Conservation (phyloP, 2,329 filamentous ascomycete species). For the Fusarium burgessii region DNA sequence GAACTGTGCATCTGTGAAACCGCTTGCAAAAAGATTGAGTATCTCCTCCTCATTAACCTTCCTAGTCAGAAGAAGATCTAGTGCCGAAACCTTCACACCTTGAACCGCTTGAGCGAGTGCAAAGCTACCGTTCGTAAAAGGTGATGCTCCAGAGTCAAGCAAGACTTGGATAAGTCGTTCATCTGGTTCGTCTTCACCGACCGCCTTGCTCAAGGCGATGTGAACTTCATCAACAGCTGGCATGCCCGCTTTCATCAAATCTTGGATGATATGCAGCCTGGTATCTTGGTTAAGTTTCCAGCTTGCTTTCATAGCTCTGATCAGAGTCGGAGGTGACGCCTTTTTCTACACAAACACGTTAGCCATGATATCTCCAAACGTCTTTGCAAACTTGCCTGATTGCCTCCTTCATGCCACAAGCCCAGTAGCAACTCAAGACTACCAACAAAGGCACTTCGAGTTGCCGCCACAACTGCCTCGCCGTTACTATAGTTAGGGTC, state of each 20-base stretch:
- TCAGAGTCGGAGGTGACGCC: conserved; percentile 61
- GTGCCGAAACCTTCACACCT: conserved; percentile 52
- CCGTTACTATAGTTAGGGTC: conserved; percentile 67
- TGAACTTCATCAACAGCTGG: conserved; percentile 63
- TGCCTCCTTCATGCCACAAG: conserved; percentile 55
- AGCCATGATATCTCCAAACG: conserved; percentile 23
- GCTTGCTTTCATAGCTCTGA: conserved; percentile 64
- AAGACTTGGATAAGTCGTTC: conserved; percentile 61
- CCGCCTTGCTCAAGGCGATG: conserved; percentile 61
- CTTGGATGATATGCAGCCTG: conserved; percentile 61
- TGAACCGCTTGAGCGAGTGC: conserved; percentile 63
- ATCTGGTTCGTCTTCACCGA: conserved; percentile 66
- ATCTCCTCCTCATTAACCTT: conserved; percentile 59
- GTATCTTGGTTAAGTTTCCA: conserved; percentile 63
- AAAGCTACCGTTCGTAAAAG: conserved; percentile 63
- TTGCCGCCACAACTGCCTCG: conserved; percentile 67
- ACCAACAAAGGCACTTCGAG: conserved; percentile 62
- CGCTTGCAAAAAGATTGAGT: conserved; percentile 58
- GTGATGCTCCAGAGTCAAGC: conserved; percentile 64
- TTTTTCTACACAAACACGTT: conserved; percentile 53
- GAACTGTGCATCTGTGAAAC: conserved; percentile 57
- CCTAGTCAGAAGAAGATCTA: conserved; percentile 58
- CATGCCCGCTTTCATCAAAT: conserved; percentile 65
- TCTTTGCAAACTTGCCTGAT: conserved; percentile 53
- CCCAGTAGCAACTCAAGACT: conserved; percentile 66